These are phyloP conservation scores for Aspergillus sp. DNA, from an alignment of 2,329 filamentous ascomycete species.

Conservation along the genomic window DNA sequence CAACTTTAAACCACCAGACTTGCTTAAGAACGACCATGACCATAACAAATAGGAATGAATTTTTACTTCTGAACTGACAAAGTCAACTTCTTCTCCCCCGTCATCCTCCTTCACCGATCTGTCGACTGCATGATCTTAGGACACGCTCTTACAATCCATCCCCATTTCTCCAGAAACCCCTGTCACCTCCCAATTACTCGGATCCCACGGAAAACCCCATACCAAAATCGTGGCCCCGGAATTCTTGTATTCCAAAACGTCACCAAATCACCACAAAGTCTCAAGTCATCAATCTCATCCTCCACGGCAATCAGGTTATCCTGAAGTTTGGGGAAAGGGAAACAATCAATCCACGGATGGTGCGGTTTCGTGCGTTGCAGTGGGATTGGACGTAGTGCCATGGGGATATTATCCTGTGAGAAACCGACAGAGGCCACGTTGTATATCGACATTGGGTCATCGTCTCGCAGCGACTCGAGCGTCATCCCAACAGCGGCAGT, in stretches of 20 bases:
- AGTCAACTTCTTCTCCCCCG: conserved; percentile 1
- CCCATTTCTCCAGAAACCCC: conserved; percentile 39
- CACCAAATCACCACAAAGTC: conserved; percentile 5
- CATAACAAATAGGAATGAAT: too few relatives aligned
- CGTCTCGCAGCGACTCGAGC: not conserved
- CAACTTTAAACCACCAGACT: too few relatives aligned
- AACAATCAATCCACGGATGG: conserved; percentile 4
- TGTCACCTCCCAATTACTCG: conserved; percentile 40
- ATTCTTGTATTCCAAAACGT: conserved; percentile 4
- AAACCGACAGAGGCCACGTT: not conserved
- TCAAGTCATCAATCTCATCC: conserved; percentile 1
- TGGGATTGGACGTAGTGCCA: not conserved
- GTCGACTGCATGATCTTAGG: conserved; percentile 2
- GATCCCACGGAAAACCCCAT: conserved; percentile 40
- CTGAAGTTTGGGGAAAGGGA: conserved; percentile 3
- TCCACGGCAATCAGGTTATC: conserved; percentile 2
- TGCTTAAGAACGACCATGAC: too few relatives aligned
- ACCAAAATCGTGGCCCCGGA: conserved; percentile 30
- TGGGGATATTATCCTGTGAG: not conserved
- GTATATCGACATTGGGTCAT: not conserved
- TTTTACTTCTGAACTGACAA: too few relatives aligned
- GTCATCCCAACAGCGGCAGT: conserved; percentile 1
- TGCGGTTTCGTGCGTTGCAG: not conserved
- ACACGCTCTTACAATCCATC: conserved; percentile 2
- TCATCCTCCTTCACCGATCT: conserved; percentile 4